Conservation (phyloP, 495 filamentous ascomycete genomes). For the Sabuloglossum arenarium region DNA sequence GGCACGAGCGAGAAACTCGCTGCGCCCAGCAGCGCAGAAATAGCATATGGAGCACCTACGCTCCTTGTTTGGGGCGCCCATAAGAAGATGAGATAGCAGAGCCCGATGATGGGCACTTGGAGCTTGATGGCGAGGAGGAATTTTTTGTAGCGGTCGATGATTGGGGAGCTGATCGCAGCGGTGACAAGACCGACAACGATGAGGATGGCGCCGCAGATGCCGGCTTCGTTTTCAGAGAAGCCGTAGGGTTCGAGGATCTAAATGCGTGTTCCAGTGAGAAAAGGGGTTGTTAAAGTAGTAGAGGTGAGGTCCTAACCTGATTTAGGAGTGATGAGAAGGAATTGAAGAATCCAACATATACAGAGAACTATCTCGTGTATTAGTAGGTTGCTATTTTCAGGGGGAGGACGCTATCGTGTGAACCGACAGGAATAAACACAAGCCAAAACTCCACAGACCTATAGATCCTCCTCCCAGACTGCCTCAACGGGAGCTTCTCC, state of each 20-base stretch:
- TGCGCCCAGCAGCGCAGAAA: slow-evolving; percentile 51
- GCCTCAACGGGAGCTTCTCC: slow-evolving; percentile 3
- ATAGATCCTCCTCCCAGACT: slow-evolving; percentile 4
- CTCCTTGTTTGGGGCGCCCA: slow-evolving; percentile 55
- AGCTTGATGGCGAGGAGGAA: slow-evolving; percentile 57
- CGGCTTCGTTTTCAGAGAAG: slow-evolving; percentile 62
- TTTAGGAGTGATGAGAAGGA: slow-evolving; percentile 71
- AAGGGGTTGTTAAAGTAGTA: background rate
- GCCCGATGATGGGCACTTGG: slow-evolving; percentile 52
- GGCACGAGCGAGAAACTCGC: slow-evolving; percentile 64
- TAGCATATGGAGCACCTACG: slow-evolving; percentile 48
- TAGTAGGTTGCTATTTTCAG: slow-evolving; percentile 12
- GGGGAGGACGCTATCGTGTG: slow-evolving; percentile 19
- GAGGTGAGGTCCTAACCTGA: slow-evolving; percentile 23
- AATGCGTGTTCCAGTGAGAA: background rate
- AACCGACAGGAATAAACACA: slow-evolving; percentile 12
- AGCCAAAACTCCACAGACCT: slow-evolving; percentile 13
- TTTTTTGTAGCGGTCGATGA: slow-evolving; percentile 67
- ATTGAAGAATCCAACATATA: slow-evolving; percentile 91
- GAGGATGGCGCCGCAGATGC: slow-evolving; percentile 75
- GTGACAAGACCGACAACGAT: slow-evolving; percentile 71
- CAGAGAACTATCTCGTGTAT: slow-evolving; percentile 26
- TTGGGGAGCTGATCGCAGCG: slow-evolving; percentile 53
- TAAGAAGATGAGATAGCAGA: slow-evolving; percentile 54
- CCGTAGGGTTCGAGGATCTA: slow-evolving; percentile 58